Evolutionary conservation across 1,139 yeast species (phyloP).

Genomic region (Eremothecium gossypii): DNA sequence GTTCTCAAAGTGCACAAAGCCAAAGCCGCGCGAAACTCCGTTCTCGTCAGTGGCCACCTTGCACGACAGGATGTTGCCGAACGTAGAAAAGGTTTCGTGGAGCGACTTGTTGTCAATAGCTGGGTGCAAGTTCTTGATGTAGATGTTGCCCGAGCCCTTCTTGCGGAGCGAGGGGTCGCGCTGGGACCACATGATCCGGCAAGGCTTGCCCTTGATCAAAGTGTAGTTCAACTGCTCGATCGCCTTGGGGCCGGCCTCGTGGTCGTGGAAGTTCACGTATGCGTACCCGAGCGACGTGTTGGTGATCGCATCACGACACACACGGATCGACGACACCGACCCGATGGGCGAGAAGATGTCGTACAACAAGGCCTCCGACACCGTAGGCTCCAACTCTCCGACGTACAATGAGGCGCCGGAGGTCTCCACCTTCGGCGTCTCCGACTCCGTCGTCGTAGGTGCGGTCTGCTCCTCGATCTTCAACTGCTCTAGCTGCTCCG

Average conservation of each 20-base stretch:
- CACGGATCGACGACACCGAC: conserved; percentile 93
- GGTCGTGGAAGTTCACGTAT: conserved; percentile 89
- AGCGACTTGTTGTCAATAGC: conserved; percentile 98
- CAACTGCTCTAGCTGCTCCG: conserved; percentile 34
- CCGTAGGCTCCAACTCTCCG: conserved; percentile 91
- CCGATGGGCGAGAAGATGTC: conserved; percentile 95
- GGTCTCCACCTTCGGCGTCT: conserved; percentile 36
- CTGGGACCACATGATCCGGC: conserved; percentile 99
- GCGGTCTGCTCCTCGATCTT: conserved; percentile 29
- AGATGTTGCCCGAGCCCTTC: conserved; percentile 94
- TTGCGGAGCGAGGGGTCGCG: conserved; percentile 96
- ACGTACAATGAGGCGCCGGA: conserved; percentile 83
- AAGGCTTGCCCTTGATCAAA: conserved; percentile 89
- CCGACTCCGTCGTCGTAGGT: conserved; percentile 25
- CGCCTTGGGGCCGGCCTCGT: conserved; percentile 89
- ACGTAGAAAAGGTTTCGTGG: conserved; percentile 95
- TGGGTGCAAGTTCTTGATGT: conserved; percentile 97
- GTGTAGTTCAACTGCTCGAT: conserved; percentile 93
- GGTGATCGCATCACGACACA: conserved; percentile 97
- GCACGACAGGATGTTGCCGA: conserved; percentile 93
- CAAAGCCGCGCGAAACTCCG: conserved; percentile 93
- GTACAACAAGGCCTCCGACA: conserved; percentile 89
- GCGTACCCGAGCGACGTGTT: conserved; percentile 97
- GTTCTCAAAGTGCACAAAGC: conserved; percentile 94
- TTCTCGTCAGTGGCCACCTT: conserved; percentile 93